Evolutionary conservation across 176 grass and related monocot species (phyloP), one percentile per base, ranked within the genome.

Genomic region (Eragrostis nindensis): DNA sequence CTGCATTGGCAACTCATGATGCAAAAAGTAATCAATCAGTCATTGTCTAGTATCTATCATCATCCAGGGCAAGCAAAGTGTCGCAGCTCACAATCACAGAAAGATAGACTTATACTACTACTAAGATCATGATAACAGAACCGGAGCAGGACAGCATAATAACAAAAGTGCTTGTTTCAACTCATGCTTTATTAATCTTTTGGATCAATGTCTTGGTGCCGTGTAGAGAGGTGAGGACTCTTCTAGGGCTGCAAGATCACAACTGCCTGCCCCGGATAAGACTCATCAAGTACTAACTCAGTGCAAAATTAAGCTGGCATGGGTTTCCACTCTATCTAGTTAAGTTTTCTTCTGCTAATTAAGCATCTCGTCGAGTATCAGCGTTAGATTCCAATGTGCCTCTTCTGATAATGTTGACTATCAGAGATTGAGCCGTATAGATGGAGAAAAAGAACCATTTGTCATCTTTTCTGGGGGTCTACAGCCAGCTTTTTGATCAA

Each of bases 41-140:
- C 77, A 67, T 38, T 80, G 42, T 68, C 48, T 18, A 54, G 32
- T 55, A 67, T 41, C 63, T 42, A 18, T 55, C 13, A 43, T 41
- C 77, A 68, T 68, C 77, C 48, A 55, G 21, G 32, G 36, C 32
- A 80, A 80, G 77, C 63, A 80, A 54, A 68, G 32, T 42, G 32
- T 41, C 64, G 42, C 32, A 60, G 32, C 50, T 74, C 21, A 41
- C 6, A 41, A 5, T 9, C 50, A 24, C 18, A 24, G 38, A 55
- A 74, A 14, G 18, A 19, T 4, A 13, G 29, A 38, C 70, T 53
- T 6, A 7, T 5, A 56, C n/a, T 36, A 36, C n/a, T n/a, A n/a
- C n/a, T n/a, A 56, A 74, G 71, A 56, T 40, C 32, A 74, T 25
- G 50, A 74, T 41, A 74, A 24, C 50, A 41, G 32, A 74, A 41